Percentiles rank a stretch among this genome's conserved stretches.
phyloP scores from a whole-genome alignment of 169 alveolate genomes.

The Cryptosporidium viatorum region DNA sequence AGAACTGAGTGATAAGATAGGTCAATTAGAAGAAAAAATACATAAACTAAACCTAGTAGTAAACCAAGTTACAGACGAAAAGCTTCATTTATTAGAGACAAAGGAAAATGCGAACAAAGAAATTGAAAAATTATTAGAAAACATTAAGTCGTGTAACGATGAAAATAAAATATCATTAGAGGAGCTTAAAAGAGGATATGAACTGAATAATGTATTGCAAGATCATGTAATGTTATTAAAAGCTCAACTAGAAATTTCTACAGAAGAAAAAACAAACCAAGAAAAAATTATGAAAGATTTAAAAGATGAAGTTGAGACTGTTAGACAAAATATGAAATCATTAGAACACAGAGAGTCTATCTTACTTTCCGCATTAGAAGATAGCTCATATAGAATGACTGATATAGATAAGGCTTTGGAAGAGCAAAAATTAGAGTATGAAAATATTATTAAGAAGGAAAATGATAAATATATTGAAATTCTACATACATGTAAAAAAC shows the following conservation, averaged over 20 bases:
- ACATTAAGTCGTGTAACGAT: conserved; percentile 55
- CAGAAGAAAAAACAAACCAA: conserved; percentile 45
- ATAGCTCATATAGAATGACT: conserved; percentile 73
- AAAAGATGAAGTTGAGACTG: conserved; percentile 31
- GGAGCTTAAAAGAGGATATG: conserved; percentile 64
- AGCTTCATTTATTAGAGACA: conserved; percentile 38
- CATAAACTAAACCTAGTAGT: conserved; percentile 47
- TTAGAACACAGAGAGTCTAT: conserved; percentile 65
- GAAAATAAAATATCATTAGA: conserved; percentile 60
- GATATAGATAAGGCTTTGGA: conserved; percentile 69
- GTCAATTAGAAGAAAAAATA: conserved; percentile 38
- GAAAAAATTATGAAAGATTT: conserved; percentile 18
- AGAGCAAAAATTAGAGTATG: conserved; percentile 60
- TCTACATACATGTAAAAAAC: conserved; percentile 19
- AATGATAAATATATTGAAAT: conserved; percentile 40
- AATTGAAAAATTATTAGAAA: conserved; percentile 44
- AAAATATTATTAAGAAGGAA: conserved; percentile 38
- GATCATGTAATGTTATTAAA: conserved; percentile 60
- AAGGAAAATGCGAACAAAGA: conserved; percentile 21
- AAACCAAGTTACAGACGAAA: conserved; percentile 67
- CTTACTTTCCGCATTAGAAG: conserved; percentile 66
- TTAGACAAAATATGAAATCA: conserved; percentile 54
- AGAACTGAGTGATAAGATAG: conserved; percentile 3
- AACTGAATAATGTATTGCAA: conserved; percentile 47
- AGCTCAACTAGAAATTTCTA: conserved; percentile 49